phyloP scores from a whole-genome alignment of 164 flowering plant species.

The Vitis cinerea region DNA sequence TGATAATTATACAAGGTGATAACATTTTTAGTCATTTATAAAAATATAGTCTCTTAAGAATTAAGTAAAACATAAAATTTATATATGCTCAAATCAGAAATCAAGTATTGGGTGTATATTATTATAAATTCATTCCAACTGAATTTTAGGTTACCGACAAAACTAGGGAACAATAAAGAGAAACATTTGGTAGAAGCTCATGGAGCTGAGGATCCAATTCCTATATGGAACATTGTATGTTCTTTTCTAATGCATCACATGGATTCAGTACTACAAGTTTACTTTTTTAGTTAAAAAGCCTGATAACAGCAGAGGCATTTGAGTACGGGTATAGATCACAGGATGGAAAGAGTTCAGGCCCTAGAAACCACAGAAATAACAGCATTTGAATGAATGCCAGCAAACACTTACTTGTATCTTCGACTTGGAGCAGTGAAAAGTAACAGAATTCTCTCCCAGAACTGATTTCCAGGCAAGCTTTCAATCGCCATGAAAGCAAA shows the following conservation, averaged over 20 bases:
- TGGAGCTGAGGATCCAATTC: too few species aligned
- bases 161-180: not conserved
- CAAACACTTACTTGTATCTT: constrained; percentile 73
- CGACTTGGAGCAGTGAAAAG: constrained; percentile 96
- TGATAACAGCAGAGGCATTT: not conserved
- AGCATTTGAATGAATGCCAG: not conserved
- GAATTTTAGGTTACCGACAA: not conserved
- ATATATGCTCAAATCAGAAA: not conserved
- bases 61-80: not conserved
- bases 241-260: not conserved
- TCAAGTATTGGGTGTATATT: too few species aligned
- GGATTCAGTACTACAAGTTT: not conserved
- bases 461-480: constrained; percentile 96
- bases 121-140: too few species aligned
- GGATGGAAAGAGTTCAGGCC: not conserved
- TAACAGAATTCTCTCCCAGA: constrained; percentile 89
- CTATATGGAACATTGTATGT: too few species aligned
- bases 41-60: not conserved
- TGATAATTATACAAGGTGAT: not conserved
- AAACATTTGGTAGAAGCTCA: too few species aligned
- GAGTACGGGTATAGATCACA: not conserved
- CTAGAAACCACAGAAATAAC: not conserved
- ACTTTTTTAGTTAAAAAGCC: not conserved
- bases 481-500: constrained; percentile 99
- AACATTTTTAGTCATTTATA: not conserved